These are phyloP conservation scores for Aspergillus calidoustus DNA, from an alignment of 2,329 filamentous ascomycete species.

Conservation along the genomic window DNA sequence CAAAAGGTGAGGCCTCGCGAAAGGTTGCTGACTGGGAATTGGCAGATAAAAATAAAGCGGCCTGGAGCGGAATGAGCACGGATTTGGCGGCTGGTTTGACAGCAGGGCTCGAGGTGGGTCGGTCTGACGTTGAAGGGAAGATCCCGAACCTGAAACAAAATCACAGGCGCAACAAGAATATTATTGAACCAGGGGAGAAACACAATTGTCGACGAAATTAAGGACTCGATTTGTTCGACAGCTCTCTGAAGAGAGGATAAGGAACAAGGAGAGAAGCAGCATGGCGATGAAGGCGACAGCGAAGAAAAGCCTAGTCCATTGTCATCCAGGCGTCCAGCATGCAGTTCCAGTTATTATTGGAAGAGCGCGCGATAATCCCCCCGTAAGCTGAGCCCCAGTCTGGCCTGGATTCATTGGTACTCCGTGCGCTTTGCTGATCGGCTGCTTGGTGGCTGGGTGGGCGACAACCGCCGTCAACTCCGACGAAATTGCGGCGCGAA, in stretches of 20 bases:
- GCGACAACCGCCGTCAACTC: not conserved
- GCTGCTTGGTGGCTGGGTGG: slow-evolving; percentile 7
- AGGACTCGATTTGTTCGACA: not conserved
- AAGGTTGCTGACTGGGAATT: slow-evolving; percentile 2
- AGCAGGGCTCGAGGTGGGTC: slow-evolving; percentile 9
- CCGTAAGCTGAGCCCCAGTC: slow-evolving; percentile 1
- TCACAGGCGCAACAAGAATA: not conserved
- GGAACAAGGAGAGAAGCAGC: not conserved
- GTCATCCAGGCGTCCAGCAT: slow-evolving; percentile 6
- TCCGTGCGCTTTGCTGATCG: slow-evolving; percentile 2
- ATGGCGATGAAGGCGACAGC: slow-evolving; percentile 1
- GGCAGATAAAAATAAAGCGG: slow-evolving; percentile 6
- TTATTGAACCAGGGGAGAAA: not conserved
- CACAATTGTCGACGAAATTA: not conserved
- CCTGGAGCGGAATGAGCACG: slow-evolving; percentile 7
- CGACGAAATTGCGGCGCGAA: not conserved
- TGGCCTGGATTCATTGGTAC: slow-evolving; percentile 4
- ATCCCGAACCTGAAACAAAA: slow-evolving; percentile 2
- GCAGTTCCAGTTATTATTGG: slow-evolving; percentile 12
- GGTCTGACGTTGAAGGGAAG: not conserved
- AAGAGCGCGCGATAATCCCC: slow-evolving; percentile 5
- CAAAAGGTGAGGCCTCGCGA: not conserved
- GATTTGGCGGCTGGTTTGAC: slow-evolving; percentile 14
- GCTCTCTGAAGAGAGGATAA: not conserved
- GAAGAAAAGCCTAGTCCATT: slow-evolving; percentile 1